Conservation (phyloP, 1,139 yeast species). For the Suhomyces guaymorum region DNA sequence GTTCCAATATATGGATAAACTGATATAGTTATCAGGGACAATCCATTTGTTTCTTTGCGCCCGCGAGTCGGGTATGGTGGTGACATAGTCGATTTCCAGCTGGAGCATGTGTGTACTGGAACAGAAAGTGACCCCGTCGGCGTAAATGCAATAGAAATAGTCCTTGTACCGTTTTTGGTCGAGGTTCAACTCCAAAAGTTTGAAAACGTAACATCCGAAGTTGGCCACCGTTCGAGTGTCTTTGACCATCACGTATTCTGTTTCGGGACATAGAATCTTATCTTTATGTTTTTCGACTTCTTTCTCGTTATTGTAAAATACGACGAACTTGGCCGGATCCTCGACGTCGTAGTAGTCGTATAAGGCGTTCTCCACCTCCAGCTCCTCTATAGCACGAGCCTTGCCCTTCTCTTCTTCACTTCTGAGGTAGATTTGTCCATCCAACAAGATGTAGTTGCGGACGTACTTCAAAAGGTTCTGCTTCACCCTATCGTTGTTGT, state of each 20-base stretch:
- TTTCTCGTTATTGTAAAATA: background rate
- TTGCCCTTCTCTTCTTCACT: constrained; percentile 1
- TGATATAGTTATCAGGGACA: background rate
- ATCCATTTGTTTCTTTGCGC: background rate
- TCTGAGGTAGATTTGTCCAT: background rate
- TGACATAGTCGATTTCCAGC: background rate
- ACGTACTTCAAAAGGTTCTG: background rate
- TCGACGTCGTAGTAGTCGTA: background rate
- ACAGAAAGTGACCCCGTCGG: background rate
- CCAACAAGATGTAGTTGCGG: background rate
- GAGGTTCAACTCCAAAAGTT: background rate
- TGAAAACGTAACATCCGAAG: background rate
- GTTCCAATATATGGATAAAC: background rate
- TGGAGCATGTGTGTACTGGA: background rate
- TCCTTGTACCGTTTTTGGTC: background rate
- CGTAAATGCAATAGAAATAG: background rate
- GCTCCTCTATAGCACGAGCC: background rate
- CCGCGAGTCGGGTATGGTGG: background rate
- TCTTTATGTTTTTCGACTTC: background rate
- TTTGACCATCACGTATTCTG: background rate
- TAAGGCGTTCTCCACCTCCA: background rate
- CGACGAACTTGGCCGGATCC: background rate
- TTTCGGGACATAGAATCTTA: background rate
- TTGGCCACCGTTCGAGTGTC: background rate
- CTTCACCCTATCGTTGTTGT: background rate